Base-by-base conservation (phyloP, 169 alveolate species). In the Cryptosporidium andersoni region DNA sequence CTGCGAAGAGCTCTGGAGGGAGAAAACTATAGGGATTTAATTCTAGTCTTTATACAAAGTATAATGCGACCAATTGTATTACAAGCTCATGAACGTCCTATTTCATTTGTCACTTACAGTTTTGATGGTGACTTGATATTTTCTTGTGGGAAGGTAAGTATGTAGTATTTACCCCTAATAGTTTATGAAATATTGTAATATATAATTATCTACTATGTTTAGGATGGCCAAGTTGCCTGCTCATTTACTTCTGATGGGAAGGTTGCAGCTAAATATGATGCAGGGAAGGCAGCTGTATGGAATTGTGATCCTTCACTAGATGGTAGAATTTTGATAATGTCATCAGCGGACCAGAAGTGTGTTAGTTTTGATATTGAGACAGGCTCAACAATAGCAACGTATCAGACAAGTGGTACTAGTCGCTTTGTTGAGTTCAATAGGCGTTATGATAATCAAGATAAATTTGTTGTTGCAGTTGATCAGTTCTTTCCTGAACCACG, bases 241-340 rank as follows among this genome's bases (percentile, higher is more conserved):
- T 66, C 80, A 34, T 64, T 58, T 58, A 58, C 91, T 16, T 42
- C 80, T n/a, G 88, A 39, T 90, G 81, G 64, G 64, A 45, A 85
- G 36, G 67, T 51, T 4, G 88, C 91, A 92, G 97, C 97, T 11
- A 80, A 91, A 16, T 94, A 94, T 81, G 95, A 93, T 74, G 89
- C 95, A 43, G 95, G 96, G 40, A 92, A 95, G 25, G 96, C 94
- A 85, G 97, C 93, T 49, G 94, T 94, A 11, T 92, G 96, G 94
- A 88, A 92, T 12, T 91, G 94, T 63, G 97, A 94, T 81, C 92
- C 94, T 40, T 93, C 95, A 3, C 67, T 90, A 49, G 96, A 94
- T 82, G 90, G 95, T 42, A 91, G 90, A 81, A 65, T 90, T 8
- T 81, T 94, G 47, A 88, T 92, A 39, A 93, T 93, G 65, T 94